A percentile compares a stretch with the other conserved stretches of the same genome.
Evolutionary conservation across 2,329 filamentous ascomycete genomes (phyloP).

Genomic region (Colletotrichum phormii): DNA sequence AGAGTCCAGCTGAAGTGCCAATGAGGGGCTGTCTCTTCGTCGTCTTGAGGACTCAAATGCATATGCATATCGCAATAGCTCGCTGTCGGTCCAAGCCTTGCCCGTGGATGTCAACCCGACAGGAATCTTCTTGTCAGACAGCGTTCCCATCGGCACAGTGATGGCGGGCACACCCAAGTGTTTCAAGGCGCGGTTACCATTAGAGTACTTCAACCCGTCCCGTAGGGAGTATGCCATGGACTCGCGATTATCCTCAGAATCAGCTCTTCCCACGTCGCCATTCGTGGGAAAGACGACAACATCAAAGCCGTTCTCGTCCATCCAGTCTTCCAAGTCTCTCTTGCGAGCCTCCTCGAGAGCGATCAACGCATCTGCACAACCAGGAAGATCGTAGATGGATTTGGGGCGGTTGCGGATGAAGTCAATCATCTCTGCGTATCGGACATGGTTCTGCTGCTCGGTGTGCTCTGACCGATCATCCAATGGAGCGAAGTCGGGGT

Average conservation of each 20-base stretch:
- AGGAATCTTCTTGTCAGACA: conserved; percentile 60
- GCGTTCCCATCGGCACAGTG: conserved; percentile 63
- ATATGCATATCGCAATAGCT: conserved; percentile 41
- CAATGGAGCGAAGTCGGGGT: conserved; percentile 28
- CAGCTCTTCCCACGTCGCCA: conserved; percentile 24
- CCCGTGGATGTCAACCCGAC: conserved; percentile 64
- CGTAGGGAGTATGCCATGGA: conserved; percentile 38
- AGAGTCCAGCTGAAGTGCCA: neutral
- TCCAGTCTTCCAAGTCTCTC: conserved; percentile 27
- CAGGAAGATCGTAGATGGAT: conserved; percentile 8
- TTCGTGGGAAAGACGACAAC: conserved; percentile 23
- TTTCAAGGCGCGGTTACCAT: conserved; percentile 63
- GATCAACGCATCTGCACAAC: conserved; percentile 8
- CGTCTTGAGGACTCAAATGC: conserved; percentile 14
- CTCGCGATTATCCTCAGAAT: conserved; percentile 8
- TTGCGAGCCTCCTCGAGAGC: conserved; percentile 27
- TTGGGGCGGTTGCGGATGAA: conserved; percentile 6
- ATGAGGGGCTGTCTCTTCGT: neutral
- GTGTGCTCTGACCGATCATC: conserved; percentile 17
- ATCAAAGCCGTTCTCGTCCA: conserved; percentile 28
- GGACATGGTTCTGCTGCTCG: conserved; percentile 32
- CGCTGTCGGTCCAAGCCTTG: conserved; percentile 57
- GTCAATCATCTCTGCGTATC: conserved; percentile 28
- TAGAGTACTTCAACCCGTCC: conserved; percentile 65
- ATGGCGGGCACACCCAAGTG: conserved; percentile 67